Percentiles rank a stretch among this genome's conserved stretches.
Conservation (phyloP, 805 yeast species). For the Candida krabiensis region DNA sequence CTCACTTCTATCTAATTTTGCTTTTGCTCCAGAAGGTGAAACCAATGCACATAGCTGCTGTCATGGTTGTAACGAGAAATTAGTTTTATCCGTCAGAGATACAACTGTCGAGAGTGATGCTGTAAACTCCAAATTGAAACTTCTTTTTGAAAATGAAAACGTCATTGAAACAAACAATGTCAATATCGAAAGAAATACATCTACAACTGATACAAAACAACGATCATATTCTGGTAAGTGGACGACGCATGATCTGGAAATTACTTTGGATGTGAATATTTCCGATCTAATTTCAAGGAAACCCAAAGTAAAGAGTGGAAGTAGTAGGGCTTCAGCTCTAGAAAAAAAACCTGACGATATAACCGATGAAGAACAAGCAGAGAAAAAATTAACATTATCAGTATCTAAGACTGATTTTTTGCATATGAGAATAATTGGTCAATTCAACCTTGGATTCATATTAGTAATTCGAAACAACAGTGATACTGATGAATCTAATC, state of each 20-base stretch:
- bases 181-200: too few species aligned
- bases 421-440: slow-evolving; percentile 82
- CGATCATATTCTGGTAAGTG: neutral
- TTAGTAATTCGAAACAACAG: slow-evolving; percentile 54
- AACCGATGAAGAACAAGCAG: slow-evolving; percentile 51
- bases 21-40: too few species aligned
- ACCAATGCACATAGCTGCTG: too few species aligned
- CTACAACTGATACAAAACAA: too few species aligned
- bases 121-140: too few species aligned
- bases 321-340: neutral
- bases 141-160: too few species aligned
- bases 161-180: too few species aligned
- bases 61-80: too few species aligned
- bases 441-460: slow-evolving; percentile 95
- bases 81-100: too few species aligned
- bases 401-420: slow-evolving; percentile 72
- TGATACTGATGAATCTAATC: slow-evolving; percentile 43
- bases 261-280: slow-evolving; percentile 1
- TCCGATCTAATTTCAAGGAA: slow-evolving; percentile 3
- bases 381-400: slow-evolving; percentile 54
- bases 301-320: neutral
- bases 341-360: slow-evolving; percentile 39
- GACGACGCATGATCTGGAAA: slow-evolving; percentile 6
- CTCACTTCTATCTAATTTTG: too few species aligned
- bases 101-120: too few species aligned